Evolutionary conservation across 1,139 yeast species (phyloP).

Genomic region (Suhomyces anneliseae): DNA sequence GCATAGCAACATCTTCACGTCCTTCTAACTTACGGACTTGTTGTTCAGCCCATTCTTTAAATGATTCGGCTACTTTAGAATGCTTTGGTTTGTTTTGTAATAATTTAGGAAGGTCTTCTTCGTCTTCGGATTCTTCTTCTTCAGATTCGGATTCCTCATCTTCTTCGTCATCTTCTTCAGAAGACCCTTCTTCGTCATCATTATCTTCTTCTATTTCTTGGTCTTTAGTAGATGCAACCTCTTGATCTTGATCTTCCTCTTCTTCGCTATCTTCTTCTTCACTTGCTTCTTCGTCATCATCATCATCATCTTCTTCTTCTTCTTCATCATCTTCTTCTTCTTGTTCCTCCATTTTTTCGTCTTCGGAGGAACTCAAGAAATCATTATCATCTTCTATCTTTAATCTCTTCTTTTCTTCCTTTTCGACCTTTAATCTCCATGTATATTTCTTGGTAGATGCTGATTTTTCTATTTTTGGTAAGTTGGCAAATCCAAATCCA

Average conservation of each 20-base stretch:
- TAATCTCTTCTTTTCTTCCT: conserved; percentile 35
- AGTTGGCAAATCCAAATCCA: conserved; percentile 69
- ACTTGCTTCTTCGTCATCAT: conserved; percentile 14
- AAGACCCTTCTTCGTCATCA: conserved; percentile 16
- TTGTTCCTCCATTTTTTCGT: conserved; percentile 39
- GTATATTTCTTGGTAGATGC: conserved; percentile 38
- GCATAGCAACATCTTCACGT: conserved; percentile 44
- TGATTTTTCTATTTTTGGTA: conserved; percentile 46
- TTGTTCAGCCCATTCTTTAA: conserved; percentile 62
- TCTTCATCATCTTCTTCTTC: conserved; percentile 17
- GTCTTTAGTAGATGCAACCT: conserved; percentile 1
- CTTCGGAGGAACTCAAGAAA: conserved; percentile 30
- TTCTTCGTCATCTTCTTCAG: conserved; percentile 45
- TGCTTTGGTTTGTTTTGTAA: conserved; percentile 43
- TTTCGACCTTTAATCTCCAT: conserved; percentile 43
- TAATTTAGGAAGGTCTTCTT: conserved; percentile 34
- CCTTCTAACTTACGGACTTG: conserved; percentile 62
- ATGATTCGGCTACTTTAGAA: conserved; percentile 44
- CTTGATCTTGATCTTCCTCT: conserved; percentile 21
- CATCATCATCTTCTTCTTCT: conserved; percentile 19
- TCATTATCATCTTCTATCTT: conserved; percentile 43
- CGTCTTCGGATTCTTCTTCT: conserved; percentile 21
- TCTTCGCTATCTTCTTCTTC: conserved; percentile 21
- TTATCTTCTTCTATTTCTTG: conserved; percentile 15
- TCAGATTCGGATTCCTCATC: conserved; percentile 24